phyloP scores from a whole-genome alignment of 2,329 filamentous ascomycete species.

The Ophiosphaerella narmari region DNA sequence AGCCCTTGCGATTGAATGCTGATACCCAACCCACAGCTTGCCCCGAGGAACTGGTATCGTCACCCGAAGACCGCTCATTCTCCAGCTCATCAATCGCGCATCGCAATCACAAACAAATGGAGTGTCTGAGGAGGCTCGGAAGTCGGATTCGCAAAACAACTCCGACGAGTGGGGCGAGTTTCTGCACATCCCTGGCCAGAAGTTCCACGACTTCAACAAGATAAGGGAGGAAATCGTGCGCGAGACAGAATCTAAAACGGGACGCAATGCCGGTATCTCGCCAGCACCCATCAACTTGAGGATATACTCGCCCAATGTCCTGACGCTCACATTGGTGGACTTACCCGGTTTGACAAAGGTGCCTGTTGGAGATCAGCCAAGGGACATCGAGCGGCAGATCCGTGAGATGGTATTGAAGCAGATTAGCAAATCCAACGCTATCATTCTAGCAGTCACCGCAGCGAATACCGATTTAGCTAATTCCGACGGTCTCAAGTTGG shows the following conservation, averaged over 20 bases:
- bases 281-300: conserved; percentile 95
- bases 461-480: conserved; percentile 98
- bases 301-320: conserved; percentile 97
- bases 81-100: conserved; percentile 92
- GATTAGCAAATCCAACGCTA: conserved; percentile 97
- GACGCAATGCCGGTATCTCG: conserved; percentile 94
- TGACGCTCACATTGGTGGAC: conserved; percentile 95
- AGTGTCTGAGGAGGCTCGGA: conserved; percentile 63
- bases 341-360: conserved; percentile 96
- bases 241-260: conserved; percentile 96
- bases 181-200: conserved; percentile 94
- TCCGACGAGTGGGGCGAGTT: conserved; percentile 98
- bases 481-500: conserved; percentile 95
- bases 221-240: conserved; percentile 96
- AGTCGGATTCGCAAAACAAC: conserved; percentile 86
- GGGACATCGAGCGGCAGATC: conserved; percentile 96
- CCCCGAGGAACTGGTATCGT: conserved; percentile 98
- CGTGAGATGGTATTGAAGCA: conserved; percentile 98
- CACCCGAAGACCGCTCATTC: conserved; percentile 90
- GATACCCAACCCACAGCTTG: conserved; percentile 62
- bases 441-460: conserved; percentile 93
- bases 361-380: conserved; percentile 91
- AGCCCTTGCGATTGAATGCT: conserved; percentile 26
- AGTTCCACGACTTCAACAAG: conserved; percentile 98
- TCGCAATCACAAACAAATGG: conserved; percentile 70